These are phyloP conservation scores for Arbutus unedo DNA, from an alignment of 148 eudicot species.

Conservation along the genomic window DNA sequence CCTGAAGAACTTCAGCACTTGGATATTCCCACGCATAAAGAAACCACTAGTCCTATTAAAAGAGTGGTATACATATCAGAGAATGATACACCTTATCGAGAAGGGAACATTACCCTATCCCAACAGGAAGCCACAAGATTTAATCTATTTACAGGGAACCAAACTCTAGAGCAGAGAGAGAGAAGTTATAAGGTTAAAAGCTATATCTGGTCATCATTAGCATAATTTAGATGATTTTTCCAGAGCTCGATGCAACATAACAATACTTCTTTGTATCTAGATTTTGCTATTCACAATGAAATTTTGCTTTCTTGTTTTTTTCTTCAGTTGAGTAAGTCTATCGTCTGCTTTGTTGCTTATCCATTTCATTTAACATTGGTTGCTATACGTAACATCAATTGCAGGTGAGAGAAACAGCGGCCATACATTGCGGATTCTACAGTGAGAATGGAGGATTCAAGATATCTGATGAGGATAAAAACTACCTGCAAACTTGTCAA, in stretches of 20 bases:
- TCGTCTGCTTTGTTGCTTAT: neutral
- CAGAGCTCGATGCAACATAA: conserved; percentile 7
- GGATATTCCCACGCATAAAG: conserved; percentile 49
- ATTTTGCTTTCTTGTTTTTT: neutral
- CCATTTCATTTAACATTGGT: neutral
- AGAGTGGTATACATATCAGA: conserved; percentile 63
- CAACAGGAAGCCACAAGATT: conserved; percentile 57
- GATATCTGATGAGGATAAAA: conserved; percentile 76
- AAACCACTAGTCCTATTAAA: conserved; percentile 40
- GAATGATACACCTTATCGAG: conserved; percentile 32
- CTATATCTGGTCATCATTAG: conserved; percentile 19
- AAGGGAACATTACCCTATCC: conserved; percentile 38
- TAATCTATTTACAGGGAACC: conserved; percentile 88
- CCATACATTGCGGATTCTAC: conserved; percentile 88
- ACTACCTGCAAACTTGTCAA: conserved; percentile 67
- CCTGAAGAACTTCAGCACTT: conserved; percentile 70
- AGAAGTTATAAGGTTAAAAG: conserved; percentile 64
- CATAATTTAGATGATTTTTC: conserved; percentile 3
- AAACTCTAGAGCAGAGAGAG: conserved; percentile 73
- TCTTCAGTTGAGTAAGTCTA: conserved; percentile 5
- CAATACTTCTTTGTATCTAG: neutral
- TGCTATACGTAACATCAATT: neutral
- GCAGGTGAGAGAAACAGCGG: conserved; percentile 57
- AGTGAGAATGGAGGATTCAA: conserved; percentile 83
- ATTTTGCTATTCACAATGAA: neutral